Evolutionary conservation across 371 early-diverging fungal genomes (phyloP), one percentile per base, ranked within the genome.

Genomic region (Apophysomyces ossiformis): DNA sequence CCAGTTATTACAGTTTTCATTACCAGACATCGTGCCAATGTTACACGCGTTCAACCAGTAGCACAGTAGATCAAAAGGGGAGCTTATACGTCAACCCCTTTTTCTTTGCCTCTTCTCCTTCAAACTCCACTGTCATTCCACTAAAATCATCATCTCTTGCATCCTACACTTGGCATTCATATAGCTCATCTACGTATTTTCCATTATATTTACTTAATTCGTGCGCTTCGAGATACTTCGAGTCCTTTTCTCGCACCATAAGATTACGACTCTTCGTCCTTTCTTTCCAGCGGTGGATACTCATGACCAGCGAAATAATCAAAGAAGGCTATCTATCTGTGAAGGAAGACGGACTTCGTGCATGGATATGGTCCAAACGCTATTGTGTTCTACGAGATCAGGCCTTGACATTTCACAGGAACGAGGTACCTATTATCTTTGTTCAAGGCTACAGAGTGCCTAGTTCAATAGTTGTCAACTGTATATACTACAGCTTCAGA

Each of bases 281-380:
- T 35, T 46, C 15, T 45, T 32, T 7, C 21, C 26, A 5, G 21
- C 16, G 21, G 21, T 5, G 18, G 41, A 47, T 43, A n/a, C 45
- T 54, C 16, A 46, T 45, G 15, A 81, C 78, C 77, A 65, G 77
- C 60, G 78, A 77, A 64, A 78, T 78, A 35, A 78, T 73, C 68
- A 93, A 91, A 69, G 77, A 87, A 47, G 93, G 93, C 38, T 84
- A 90, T 66, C 73, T 84, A 38, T 72, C 71, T 54, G 85, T 94
- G 37, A 92, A 91, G 77, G 95, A 95, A 72, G 91, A 90, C 67
- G 91, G 91, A 32, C 68, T 91, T 62, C 61, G 81, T 54, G 84
- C 88, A 58, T 93, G 93, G 84, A 84, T 93, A 66, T 95, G 95
- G 95, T 87, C 91, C 36, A 93, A 92, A 76, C 79, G 94, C 32